Evolutionary conservation across 1,139 yeast species (phyloP), one percentile per base, ranked within the genome.

Genomic region (Suhomyces kunorum): DNA sequence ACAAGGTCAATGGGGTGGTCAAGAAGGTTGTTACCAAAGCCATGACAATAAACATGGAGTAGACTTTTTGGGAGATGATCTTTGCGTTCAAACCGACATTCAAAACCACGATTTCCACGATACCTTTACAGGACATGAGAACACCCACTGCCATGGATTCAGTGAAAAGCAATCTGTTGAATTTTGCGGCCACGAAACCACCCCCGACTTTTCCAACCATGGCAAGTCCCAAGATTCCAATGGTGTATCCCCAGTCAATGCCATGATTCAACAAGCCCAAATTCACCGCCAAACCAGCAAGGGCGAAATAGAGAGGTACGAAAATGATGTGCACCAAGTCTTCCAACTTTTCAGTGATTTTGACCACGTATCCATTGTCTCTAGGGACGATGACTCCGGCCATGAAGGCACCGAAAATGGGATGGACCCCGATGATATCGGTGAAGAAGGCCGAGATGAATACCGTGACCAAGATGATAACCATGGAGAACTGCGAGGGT

Each of bases 101-200:
- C 47, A 86, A 69, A 17, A 85, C 94, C 35, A 86, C 90, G 54
- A 86, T 80, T 61, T 83, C 90, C 23, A 84, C 90, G 49, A 84
- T 83, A 62, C 95, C 95, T 59, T 86, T 86, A 71, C 95, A 86
- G 8, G 90, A 83, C 92, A 86, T 85, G 50, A 86, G 71, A n/a
- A 83, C 76, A 39, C 94, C 94, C 25, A 84, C 90, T 1, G 89
- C 74, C 25, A 81, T 59, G 2, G 88, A 78, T 56, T 85, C 92
- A 53, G 88, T 74, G 83, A 85, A 81, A 36, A 71, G 68, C 36
- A 85, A 63, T 3, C 84, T 85, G 55, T 75, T 75, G 28, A 78
- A 49, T 49, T 72, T 79, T 1, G 89, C 83, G 29, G 84, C 82
- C 8, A 81, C 45, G 31, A 78, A 65, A 1, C 92, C 92, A 12